These are phyloP conservation scores for Mollisiaceae sp. DNA, from an alignment of 2,329 filamentous ascomycete genomes.

Conservation along the genomic window DNA sequence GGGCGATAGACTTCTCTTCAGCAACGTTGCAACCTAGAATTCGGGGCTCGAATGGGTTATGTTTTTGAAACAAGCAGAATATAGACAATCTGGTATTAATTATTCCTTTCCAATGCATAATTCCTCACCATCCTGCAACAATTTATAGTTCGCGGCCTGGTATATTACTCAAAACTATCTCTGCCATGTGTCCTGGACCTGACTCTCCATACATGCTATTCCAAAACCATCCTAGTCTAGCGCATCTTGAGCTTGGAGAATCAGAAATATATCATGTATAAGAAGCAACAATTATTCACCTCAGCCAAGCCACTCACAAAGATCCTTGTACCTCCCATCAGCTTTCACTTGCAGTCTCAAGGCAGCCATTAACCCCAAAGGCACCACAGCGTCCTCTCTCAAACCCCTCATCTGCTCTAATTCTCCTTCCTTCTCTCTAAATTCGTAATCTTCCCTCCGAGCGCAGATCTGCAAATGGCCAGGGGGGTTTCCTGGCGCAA, in stretches of 20 bases:
- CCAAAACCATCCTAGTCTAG: too few relatives aligned
- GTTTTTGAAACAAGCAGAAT: not conserved
- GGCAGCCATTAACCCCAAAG: not conserved
- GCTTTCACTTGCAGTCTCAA: not conserved
- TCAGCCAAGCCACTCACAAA: not conserved
- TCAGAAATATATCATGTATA: not conserved
- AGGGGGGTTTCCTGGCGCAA: not conserved
- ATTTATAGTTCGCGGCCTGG: not conserved
- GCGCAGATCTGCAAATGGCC: not conserved
- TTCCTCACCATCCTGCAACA: not conserved
- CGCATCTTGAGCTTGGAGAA: too few relatives aligned
- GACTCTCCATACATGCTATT: too few relatives aligned
- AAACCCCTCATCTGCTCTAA: not conserved
- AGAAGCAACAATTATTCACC: not conserved
- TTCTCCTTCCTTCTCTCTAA: not conserved
- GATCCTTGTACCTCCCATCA: not conserved
- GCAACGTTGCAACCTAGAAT: not conserved
- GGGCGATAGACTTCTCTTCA: slow-evolving; percentile 4
- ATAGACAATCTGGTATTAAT: not conserved
- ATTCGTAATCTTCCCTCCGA: not conserved
- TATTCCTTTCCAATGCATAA: not conserved
- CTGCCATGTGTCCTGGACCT: too few relatives aligned
- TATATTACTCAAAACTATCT: not conserved
- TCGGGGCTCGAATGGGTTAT: not conserved
- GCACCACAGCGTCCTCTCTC: not conserved